Evolutionary conservation across 1,139 yeast genomes (phyloP), one percentile per base, ranked within the genome.

Genomic region (Meyerozyma athensensis): DNA sequence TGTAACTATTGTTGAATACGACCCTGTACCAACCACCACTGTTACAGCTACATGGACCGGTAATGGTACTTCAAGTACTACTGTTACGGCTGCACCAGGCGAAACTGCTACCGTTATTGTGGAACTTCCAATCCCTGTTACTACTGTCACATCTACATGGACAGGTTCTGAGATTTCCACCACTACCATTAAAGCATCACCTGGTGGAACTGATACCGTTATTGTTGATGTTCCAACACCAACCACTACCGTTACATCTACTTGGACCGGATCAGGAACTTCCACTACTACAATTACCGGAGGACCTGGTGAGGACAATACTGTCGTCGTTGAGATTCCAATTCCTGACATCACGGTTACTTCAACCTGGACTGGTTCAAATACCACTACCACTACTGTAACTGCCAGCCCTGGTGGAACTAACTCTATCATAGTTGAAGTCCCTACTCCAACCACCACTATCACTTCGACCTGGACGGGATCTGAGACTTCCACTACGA

Each of bases 361-460:
- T 13, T 12, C 34, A 5, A 20, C 24, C 7, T 31, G 34, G 34
- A 31, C 34, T 8, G 26, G 26, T 14, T 6, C 10, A 4, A 14
- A 12, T 16, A 19, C 17, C 18, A 34, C 39, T 6, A 31, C 23
- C 5, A 35, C 41, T 10, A 36, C 35, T 8, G 24, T 28, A 10
- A 36, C 36, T 34, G 33, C 36, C 16, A 30, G 36, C 7, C 33
- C 35, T 7, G 33, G 33, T 18, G 39, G 35, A 4, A 43, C 46
- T 19, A 39, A 33, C 19, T 36, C 43, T 9, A 40, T 39, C 14
- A 28, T 39, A 7, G 47, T 52, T 12, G 37, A 41, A 4, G 46
- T 44, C 7, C 57, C 59, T 8, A 39, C 43, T 13, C 52, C 56
- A 13, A 50, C 52, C 5, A 34, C 32, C 13, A 51, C 59, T 1